These are phyloP conservation scores for Penicillium sp. DNA, from an alignment of 2,329 filamentous ascomycete genomes.

Conservation along the genomic window DNA sequence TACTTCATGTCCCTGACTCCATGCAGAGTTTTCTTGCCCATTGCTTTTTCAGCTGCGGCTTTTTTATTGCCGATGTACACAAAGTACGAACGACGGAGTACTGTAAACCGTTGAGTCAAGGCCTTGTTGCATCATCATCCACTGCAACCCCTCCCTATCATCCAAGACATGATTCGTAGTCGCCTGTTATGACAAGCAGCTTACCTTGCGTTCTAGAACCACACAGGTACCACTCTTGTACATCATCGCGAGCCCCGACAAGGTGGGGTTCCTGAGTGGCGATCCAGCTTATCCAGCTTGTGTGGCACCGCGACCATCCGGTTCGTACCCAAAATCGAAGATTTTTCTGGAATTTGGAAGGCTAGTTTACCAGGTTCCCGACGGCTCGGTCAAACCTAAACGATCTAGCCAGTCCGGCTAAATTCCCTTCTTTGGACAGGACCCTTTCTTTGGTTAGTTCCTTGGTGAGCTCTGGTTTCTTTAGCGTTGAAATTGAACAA, in stretches of 20 bases:
- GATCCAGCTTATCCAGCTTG: constrained; percentile 1
- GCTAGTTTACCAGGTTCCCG: neutral
- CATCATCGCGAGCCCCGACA: neutral
- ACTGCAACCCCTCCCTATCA: neutral
- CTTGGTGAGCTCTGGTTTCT: neutral
- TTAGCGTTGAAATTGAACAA: too few species aligned
- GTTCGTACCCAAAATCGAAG: neutral
- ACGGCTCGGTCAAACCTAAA: neutral
- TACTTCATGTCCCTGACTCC: neutral
- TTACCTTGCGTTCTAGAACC: constrained; percentile 8
- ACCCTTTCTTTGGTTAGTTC: neutral
- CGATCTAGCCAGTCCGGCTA: neutral
- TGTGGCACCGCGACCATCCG: constrained; percentile 7
- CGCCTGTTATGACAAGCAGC: neutral
- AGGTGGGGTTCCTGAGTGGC: constrained; percentile 8
- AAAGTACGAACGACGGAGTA: neutral
- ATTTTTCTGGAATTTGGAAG: neutral
- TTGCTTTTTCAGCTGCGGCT: neutral
- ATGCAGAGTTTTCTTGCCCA: neutral
- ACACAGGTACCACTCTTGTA: neutral
- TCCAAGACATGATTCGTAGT: neutral
- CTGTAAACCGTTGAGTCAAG: neutral
- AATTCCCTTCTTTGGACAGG: neutral
- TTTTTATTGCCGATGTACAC: neutral
- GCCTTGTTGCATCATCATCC: neutral